Base-by-base conservation (phyloP, 306 rosid genomes). In the Geum urbanum region DNA sequence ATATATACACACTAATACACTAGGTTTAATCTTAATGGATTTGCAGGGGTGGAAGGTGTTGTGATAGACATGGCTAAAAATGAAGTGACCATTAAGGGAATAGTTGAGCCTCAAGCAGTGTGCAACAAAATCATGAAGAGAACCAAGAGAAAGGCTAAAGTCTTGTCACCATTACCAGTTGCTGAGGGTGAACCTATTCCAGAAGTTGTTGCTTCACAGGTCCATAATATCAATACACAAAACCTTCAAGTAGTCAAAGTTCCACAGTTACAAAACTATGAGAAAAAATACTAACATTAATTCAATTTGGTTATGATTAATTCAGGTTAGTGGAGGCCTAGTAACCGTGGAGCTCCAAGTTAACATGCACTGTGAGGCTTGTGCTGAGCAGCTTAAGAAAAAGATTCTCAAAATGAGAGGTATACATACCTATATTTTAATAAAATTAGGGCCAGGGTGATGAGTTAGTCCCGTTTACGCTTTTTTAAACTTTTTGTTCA, bases 391-490 rank as follows among this genome's bases (percentile, higher is more conserved):
- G 76, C 92, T 92, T 58, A 86, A 88, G 91, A 90, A 49, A 74
- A 90, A 89, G 85, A 92, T 92, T 56, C 92, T 90, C 72, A 83
- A 92, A 86, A 83, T 92, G 92, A 92, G 96, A 88, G 98, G 98
- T 89, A 87, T n/a, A 15, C 6, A 50, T 7, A 12, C 9, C 39
- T 6, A 11, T 14, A 55, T 22, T 27, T 27, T 27, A 27, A 27
- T 27, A 27, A 27, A 27, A 27, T 27, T 27, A 1, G 32, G 32
- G 32, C 32, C 32, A 27, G 2, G 32, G 32, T 2, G 32, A 27
- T 27, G 32, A 54, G 37, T 54, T n/a, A n/a, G n/a, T n/a, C n/a
- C n/a, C n/a, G n/a, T n/a, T n/a, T n/a, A n/a, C n/a, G n/a, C n/a
- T n/a, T n/a, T n/a, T n/a, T n/a, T n/a, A n/a, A n/a, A n/a, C n/a